Percentiles rank a stretch among this genome's conserved stretches.
phyloP scores from a whole-genome alignment of 164 flowering plant genomes.

The Amborella trichopoda region DNA sequence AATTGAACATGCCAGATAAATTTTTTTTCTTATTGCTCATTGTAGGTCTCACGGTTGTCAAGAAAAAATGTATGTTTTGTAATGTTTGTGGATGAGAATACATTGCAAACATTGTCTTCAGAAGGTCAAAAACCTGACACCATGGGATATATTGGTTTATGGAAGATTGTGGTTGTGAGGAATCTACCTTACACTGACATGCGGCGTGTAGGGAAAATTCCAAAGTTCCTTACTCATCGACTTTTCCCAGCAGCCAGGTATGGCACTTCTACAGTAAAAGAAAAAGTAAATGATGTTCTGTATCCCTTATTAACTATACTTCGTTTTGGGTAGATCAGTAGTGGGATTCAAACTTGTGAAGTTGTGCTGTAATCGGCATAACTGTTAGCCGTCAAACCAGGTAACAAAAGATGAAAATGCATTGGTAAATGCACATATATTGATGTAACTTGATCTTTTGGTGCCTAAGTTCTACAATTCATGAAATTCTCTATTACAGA shows the following conservation, averaged over 20 bases:
- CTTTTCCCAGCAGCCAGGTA: conserved; percentile 97
- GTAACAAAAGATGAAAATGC: no score
- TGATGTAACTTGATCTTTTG: no score
- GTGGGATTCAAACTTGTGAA: no score
- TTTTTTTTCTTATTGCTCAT: conserved; percentile 3
- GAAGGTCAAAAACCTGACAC: conserved; percentile 72
- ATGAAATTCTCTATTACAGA: no score
- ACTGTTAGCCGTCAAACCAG: no score
- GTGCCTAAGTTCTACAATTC: no score
- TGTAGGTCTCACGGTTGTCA: conserved; percentile 76
- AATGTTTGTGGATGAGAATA: conserved; percentile 81
- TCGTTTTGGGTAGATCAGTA: no score
- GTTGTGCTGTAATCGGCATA: no score
- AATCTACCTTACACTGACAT: conserved; percentile 82
- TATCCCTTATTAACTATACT: no score
- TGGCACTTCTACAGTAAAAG: no score
- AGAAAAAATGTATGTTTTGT: conserved; percentile 96
- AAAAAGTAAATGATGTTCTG: no score
- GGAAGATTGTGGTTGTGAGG: conserved; percentile 89
- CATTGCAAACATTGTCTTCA: conserved; percentile 57
- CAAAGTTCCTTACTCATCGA: conserved; percentile 82
- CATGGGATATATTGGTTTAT: conserved; percentile 72
- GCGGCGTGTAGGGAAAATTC: conserved; percentile 96
- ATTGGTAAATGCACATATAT: no score
- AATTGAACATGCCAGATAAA: not conserved